These are phyloP conservation scores for Calonectria pteridis DNA, from an alignment of 2,329 filamentous ascomycete genomes.

Conservation along the genomic window DNA sequence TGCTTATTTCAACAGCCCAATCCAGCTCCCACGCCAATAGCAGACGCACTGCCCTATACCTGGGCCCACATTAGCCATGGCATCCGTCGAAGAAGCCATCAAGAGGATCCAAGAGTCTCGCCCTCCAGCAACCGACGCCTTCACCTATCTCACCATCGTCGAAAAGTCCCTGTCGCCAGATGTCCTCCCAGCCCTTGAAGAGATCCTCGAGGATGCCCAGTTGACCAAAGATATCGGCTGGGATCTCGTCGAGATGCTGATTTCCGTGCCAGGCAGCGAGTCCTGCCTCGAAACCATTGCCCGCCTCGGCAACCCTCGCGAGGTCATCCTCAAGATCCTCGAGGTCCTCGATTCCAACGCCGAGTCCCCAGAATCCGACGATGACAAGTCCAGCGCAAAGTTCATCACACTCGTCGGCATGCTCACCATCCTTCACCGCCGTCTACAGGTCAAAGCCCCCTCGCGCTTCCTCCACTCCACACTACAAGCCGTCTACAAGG, in stretches of 20 bases:
- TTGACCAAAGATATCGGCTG: slow-evolving; percentile 84
- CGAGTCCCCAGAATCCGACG: slow-evolving; percentile 54
- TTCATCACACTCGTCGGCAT: slow-evolving; percentile 80
- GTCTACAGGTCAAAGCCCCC: slow-evolving; percentile 82
- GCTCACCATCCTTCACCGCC: slow-evolving; percentile 78
- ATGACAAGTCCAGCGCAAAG: slow-evolving; percentile 56
- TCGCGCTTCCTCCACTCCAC: slow-evolving; percentile 83
- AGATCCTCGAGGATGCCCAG: slow-evolving; percentile 75
- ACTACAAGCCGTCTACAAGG: slow-evolving; percentile 77
- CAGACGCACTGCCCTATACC: too few relatives aligned
- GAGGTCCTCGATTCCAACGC: slow-evolving; percentile 72
- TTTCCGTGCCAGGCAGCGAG: slow-evolving; percentile 76
- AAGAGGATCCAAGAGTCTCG: slow-evolving; percentile 62
- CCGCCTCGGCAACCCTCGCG: slow-evolving; percentile 81
- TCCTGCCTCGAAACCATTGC: slow-evolving; percentile 80
- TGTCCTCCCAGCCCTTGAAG: slow-evolving; percentile 75
- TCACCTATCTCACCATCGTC: slow-evolving; percentile 84
- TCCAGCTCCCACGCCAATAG: too few relatives aligned
- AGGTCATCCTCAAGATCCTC: slow-evolving; percentile 84
- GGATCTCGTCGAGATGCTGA: slow-evolving; percentile 83
- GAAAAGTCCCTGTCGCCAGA: slow-evolving; percentile 78
- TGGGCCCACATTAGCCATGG: slow-evolving; percentile 38
- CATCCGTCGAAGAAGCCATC: slow-evolving; percentile 55
- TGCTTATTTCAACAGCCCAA: neutral
- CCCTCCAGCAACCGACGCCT: slow-evolving; percentile 70